These are phyloP conservation scores for Priceomyces haplophilus DNA, from an alignment of 805 yeast species.

Conservation along the genomic window DNA sequence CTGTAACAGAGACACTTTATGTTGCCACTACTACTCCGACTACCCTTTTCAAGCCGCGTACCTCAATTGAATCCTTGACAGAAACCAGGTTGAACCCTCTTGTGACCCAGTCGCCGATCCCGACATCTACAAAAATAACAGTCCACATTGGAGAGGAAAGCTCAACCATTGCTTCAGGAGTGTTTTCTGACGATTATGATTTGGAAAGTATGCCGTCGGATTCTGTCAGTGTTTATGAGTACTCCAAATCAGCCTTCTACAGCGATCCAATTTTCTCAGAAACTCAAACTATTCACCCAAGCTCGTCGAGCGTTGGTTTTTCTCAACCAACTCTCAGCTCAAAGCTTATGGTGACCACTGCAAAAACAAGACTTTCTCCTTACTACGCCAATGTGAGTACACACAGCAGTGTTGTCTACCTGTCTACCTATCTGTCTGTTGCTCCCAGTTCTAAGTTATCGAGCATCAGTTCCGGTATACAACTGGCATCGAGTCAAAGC, in stretches of 20 bases:
- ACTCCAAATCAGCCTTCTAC: too few relatives aligned
- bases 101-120: constrained; percentile 22
- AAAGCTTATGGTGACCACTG: background rate
- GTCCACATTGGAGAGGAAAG: background rate
- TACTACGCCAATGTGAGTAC: too few relatives aligned
- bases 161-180: background rate
- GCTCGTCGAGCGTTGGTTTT: too few relatives aligned
- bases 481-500: too few relatives aligned
- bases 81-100: constrained; percentile 28
- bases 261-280: too few relatives aligned
- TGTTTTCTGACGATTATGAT: background rate
- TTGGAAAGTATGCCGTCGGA: background rate
- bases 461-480: too few relatives aligned
- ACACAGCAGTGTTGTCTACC: too few relatives aligned
- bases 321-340: background rate
- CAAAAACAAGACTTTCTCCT: background rate
- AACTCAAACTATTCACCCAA: too few relatives aligned
- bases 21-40: constrained; percentile 23
- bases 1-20: constrained; percentile 29
- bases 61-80: constrained; percentile 18
- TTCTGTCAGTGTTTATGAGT: too few relatives aligned
- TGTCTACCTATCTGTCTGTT: too few relatives aligned
- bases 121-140: background rate
- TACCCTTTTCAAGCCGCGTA: constrained; percentile 17
- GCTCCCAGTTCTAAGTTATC: too few relatives aligned